These are phyloP conservation scores for Pezicula neosporulosa DNA, from an alignment of 2,329 filamentous ascomycete genomes.

Conservation along the genomic window DNA sequence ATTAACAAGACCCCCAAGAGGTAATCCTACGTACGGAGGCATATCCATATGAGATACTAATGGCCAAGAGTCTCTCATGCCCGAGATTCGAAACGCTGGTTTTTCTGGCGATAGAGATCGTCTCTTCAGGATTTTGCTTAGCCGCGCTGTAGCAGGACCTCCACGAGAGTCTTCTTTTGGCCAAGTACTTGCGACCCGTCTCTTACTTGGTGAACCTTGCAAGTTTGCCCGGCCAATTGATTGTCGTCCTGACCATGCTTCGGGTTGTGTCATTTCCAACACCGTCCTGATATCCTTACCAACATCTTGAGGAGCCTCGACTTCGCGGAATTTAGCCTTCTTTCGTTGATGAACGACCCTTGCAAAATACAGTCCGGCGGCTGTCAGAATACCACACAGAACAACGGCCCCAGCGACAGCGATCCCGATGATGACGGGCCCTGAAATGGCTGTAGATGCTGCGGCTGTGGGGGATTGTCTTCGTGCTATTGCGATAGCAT, in stretches of 20 bases:
- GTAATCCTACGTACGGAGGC: slow-evolving; percentile 17
- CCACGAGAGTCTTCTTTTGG: slow-evolving; percentile 2
- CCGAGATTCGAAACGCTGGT: slow-evolving; percentile 11
- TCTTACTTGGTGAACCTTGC: background rate
- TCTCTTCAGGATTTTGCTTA: slow-evolving; percentile 4
- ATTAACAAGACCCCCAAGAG: slow-evolving; percentile 20
- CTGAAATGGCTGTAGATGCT: background rate
- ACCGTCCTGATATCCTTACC: background rate
- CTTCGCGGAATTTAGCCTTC: background rate
- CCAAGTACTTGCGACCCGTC: background rate
- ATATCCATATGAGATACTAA: slow-evolving; percentile 16
- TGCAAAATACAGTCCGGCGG: background rate
- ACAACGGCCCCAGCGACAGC: background rate
- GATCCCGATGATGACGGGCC: background rate
- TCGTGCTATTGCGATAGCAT: background rate
- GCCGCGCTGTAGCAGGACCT: slow-evolving; percentile 8
- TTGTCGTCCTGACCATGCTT: background rate
- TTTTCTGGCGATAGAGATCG: slow-evolving; percentile 7
- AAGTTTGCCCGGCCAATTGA: background rate
- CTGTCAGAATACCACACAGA: background rate
- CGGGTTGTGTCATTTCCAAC: background rate
- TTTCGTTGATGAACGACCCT: background rate
- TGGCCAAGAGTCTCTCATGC: slow-evolving; percentile 25
- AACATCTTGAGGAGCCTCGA: background rate
- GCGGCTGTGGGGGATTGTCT: background rate